Base-by-base conservation (phyloP, 2,329 filamentous ascomycete genomes). In the Cladosporium sp. region DNA sequence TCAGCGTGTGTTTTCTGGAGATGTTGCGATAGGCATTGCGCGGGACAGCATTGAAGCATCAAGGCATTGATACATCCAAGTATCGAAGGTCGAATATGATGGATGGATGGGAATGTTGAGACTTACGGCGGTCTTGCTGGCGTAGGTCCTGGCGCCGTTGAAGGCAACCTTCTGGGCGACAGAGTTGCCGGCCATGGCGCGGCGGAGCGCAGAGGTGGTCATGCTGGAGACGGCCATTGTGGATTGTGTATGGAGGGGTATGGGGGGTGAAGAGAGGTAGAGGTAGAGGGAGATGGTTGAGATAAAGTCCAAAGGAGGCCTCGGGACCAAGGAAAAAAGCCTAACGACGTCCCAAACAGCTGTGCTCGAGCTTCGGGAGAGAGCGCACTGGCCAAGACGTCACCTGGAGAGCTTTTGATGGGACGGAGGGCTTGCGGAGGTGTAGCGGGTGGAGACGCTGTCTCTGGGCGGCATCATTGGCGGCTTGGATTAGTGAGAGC, bases 81-180 rank as follows among this genome's bases (percentile, higher is more conserved):
- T 15, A 16, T 4, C 15, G 45, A 12, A 48, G 25, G 35, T 48
- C 36, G 19, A 36, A 25, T 35, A 40, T 22, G 36, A 22, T 20
- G 3, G 15, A 9, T 15, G 5, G 30, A n/a, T n/a, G n/a, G 30
- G 6, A 30, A 32, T 39, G 22, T 32, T 25, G 25, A 25, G 35
- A 62, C 77, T 66, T 77, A 94, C 90, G 80, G 91, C 84, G 63
- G 85, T 82, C 82, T 96, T 96, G 62, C 88, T 85, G 57, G 91
- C 95, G 78, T 96, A 96, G 81, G 82, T 90, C 74, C 93, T 85
- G 68, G 86, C 76, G 69, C 86, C 85, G 76, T 85, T 89, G 78
- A 90, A 91, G 69, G 84, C 84, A 61, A 83, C 79, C 67, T 55
- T 55, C 41, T 60, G 59, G 27, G 57, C 79, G 67, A 52, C 62